Percentiles rank a stretch among this genome's conserved stretches.
These are phyloP conservation scores for Cyberlindnera misumaiensis DNA, from an alignment of 805 yeast genomes.

Conservation along the genomic window DNA sequence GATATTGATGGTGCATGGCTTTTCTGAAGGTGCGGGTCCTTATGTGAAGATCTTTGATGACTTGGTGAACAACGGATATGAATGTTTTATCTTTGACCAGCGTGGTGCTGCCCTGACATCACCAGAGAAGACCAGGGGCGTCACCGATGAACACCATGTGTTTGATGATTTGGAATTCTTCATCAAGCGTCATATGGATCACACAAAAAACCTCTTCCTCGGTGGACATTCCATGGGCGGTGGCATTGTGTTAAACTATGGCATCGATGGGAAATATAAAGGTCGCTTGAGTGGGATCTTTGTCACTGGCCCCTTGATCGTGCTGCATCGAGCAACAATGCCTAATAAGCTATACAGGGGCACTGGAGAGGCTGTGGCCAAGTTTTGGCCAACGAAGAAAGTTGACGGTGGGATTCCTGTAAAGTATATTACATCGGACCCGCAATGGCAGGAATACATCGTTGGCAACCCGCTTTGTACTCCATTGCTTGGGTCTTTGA, in stretches of 20 bases:
- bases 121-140: constrained; percentile 45
- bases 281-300: constrained; percentile 40
- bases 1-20: constrained; percentile 63
- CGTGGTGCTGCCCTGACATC: constrained; percentile 70
- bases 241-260: constrained; percentile 59
- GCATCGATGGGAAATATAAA: constrained; percentile 44
- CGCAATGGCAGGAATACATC: constrained; percentile 39
- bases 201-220: constrained; percentile 39
- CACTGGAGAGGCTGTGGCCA: constrained; percentile 35
- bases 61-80: constrained; percentile 48
- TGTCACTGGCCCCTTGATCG: constrained; percentile 54
- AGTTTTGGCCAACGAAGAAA: constrained; percentile 39
- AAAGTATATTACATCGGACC: constrained; percentile 49
- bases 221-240: constrained; percentile 84
- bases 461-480: constrained; percentile 33
- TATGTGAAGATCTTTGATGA: constrained; percentile 50
- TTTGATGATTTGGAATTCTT: constrained; percentile 57
- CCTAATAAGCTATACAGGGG: constrained; percentile 42
- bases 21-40: constrained; percentile 48
- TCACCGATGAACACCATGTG: constrained; percentile 48
- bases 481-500: constrained; percentile 48
- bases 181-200: constrained; percentile 37
- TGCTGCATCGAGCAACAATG: constrained; percentile 48
- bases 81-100: constrained; percentile 64
- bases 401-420: constrained; percentile 48